A percentile compares a stretch with the other conserved stretches of the same genome.
Conservation (phyloP, 352 stramenopile genomes). For the Phytophthora nicotianae region DNA sequence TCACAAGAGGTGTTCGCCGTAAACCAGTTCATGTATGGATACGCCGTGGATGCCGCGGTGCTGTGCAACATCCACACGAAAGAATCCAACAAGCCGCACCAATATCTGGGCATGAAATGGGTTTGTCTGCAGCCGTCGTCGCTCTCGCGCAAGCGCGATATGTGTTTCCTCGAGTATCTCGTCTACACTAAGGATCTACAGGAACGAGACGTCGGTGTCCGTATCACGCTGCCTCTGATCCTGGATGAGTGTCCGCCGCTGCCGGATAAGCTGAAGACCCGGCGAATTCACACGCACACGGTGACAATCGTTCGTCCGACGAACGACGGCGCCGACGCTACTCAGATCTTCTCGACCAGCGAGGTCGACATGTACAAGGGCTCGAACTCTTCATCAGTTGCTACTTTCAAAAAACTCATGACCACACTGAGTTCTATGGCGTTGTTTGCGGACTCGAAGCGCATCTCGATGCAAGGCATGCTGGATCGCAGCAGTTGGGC, state of each 20-base stretch:
- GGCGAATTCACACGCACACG: constrained; percentile 56
- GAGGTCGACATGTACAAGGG: constrained; percentile 57
- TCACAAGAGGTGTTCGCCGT: constrained; percentile 64
- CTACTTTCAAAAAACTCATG: constrained; percentile 55
- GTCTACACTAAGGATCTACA: constrained; percentile 65
- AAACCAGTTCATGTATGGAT: constrained; percentile 72
- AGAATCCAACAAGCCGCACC: constrained; percentile 37
- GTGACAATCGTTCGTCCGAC: constrained; percentile 58
- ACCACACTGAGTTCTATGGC: constrained; percentile 60
- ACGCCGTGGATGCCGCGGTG: constrained; percentile 68
- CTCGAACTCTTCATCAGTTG: constrained; percentile 28
- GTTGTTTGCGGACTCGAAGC: constrained; percentile 62
- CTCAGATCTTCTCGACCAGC: constrained; percentile 63
- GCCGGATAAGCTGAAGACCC: constrained; percentile 51
- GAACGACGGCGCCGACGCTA: constrained; percentile 42
- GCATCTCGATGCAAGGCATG: constrained; percentile 63
- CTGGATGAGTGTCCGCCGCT: constrained; percentile 67
- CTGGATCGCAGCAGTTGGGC: constrained; percentile 59
- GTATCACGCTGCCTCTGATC: constrained; percentile 67
- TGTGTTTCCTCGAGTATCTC: constrained; percentile 81
- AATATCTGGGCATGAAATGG: constrained; percentile 88
- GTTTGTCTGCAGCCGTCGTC: constrained; percentile 61
- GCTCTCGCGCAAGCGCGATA: constrained; percentile 70
- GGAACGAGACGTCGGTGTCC: constrained; percentile 65
- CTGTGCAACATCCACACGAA: constrained; percentile 79